These are phyloP conservation scores for Puccinia coronata DNA, from an alignment of 1,284 basidiomycete genomes.

Conservation along the genomic window DNA sequence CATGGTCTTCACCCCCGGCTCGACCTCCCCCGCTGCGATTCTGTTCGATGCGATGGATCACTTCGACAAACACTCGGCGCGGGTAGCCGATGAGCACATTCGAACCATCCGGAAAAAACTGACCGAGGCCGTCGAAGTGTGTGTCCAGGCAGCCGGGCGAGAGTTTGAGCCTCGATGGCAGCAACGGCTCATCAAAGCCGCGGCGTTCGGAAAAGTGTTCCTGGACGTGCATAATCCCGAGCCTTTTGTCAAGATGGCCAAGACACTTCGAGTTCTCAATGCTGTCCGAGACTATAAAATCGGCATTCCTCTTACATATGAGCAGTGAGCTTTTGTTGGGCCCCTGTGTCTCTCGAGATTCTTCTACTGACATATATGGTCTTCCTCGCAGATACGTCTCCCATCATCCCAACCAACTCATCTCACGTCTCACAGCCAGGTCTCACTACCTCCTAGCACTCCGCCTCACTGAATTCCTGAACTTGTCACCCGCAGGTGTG, in stretches of 20 bases:
- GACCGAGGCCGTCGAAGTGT: constrained; percentile 82
- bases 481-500: constrained; percentile 79
- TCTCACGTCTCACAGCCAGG: constrained; percentile 78
- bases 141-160: constrained; percentile 86
- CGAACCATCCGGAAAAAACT: constrained; percentile 83
- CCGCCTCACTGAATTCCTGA: constrained; percentile 81
- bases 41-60: constrained; percentile 82
- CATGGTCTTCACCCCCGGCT: constrained; percentile 83
- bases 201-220: constrained; percentile 91
- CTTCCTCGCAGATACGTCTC: constrained; percentile 32
- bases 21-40: constrained; percentile 85
- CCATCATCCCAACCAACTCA: constrained; percentile 62
- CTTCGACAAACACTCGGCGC: constrained; percentile 77
- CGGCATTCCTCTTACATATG: constrained; percentile 87
- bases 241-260: constrained; percentile 86
- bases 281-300: constrained; percentile 86
- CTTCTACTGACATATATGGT: neutral
- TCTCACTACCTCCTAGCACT: constrained; percentile 89
- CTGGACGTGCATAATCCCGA: constrained; percentile 87
- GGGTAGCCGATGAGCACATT: constrained; percentile 83
- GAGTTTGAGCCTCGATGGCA: constrained; percentile 93
- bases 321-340: constrained; percentile 66
- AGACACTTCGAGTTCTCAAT: constrained; percentile 90
- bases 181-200: constrained; percentile 79
- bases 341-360: constrained; percentile 53